Evolutionary conservation across 2,329 filamentous ascomycete genomes (phyloP).

Genomic region (Sclerotinia spermophila): DNA sequence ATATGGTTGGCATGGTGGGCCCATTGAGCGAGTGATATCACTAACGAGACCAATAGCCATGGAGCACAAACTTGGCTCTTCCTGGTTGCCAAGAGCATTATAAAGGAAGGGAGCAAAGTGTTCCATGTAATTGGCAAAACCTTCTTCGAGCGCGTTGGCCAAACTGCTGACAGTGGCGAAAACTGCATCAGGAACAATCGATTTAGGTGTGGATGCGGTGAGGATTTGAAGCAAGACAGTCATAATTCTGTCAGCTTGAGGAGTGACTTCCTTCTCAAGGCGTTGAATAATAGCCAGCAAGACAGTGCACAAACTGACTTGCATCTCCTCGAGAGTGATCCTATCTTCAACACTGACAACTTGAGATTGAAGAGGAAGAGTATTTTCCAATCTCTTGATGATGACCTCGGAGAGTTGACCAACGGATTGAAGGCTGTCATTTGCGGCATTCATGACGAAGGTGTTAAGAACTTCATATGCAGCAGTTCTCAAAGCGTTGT

Average conservation of each 20-base stretch:
- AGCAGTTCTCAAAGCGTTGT: constrained; percentile 87
- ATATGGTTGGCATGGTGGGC: constrained; percentile 86
- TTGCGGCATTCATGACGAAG: constrained; percentile 86
- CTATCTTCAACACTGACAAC: constrained; percentile 96
- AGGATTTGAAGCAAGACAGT: constrained; percentile 79
- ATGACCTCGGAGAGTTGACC: constrained; percentile 82
- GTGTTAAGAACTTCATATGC: constrained; percentile 96
- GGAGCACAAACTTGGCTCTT: constrained; percentile 88
- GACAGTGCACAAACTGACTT: constrained; percentile 90
- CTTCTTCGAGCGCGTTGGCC: constrained; percentile 84
- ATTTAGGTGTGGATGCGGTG: constrained; percentile 73
- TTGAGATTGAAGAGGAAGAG: constrained; percentile 82
- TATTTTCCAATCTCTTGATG: constrained; percentile 86
- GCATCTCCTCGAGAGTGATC: constrained; percentile 94
- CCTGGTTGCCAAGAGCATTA: constrained; percentile 91
- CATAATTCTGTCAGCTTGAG: constrained; percentile 94
- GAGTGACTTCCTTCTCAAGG: constrained; percentile 84
- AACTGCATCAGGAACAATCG: constrained; percentile 88
- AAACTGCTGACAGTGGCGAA: constrained; percentile 92
- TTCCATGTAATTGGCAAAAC: constrained; percentile 97
- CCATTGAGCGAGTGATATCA: constrained; percentile 89
- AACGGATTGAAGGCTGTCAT: constrained; percentile 77
- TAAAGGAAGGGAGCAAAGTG: constrained; percentile 89
- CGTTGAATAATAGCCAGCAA: constrained; percentile 88
- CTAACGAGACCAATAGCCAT: constrained; percentile 98